These are phyloP conservation scores for Xerocomellus intermedius DNA, from an alignment of 768 basidiomycete species.

Conservation along the genomic window DNA sequence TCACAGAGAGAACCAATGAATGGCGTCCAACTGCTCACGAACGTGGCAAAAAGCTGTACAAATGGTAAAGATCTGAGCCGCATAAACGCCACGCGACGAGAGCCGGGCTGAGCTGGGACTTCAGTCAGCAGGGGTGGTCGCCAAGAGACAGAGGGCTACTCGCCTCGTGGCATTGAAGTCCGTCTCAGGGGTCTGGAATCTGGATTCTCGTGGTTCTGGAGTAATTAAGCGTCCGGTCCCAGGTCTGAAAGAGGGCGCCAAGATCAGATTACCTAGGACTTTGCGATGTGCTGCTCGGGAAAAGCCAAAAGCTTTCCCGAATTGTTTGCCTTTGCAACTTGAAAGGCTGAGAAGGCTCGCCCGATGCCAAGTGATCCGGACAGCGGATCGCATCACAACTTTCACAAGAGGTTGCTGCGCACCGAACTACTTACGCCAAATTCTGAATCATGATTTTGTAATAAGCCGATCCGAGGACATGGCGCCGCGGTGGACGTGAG, in stretches of 20 bases:
- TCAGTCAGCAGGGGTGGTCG: background rate
- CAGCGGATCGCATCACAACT: background rate
- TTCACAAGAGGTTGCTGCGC: background rate
- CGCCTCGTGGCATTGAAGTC: background rate
- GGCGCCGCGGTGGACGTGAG: background rate
- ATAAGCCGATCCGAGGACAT: constrained; percentile 1
- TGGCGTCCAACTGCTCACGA: background rate
- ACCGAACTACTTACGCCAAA: background rate
- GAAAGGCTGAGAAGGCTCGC: background rate
- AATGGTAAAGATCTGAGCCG: constrained; percentile 10
- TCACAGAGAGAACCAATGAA: background rate
- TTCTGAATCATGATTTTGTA: background rate
- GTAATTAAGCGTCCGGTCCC: background rate
- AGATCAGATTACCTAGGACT: background rate
- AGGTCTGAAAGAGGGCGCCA: background rate
- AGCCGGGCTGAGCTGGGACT: background rate
- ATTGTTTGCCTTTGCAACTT: background rate
- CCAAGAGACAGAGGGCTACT: background rate
- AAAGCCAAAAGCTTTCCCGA: background rate
- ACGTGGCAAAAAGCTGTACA: background rate
- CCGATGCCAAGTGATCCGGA: background rate
- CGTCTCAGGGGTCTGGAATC: background rate
- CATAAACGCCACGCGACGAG: constrained; percentile 25
- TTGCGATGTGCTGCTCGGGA: background rate
- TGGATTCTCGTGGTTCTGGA: constrained; percentile 1